A percentile compares a stretch with the other conserved stretches of the same genome.
Conservation (phyloP, 495 filamentous ascomycete genomes). For the Aspergillus baeticus region DNA sequence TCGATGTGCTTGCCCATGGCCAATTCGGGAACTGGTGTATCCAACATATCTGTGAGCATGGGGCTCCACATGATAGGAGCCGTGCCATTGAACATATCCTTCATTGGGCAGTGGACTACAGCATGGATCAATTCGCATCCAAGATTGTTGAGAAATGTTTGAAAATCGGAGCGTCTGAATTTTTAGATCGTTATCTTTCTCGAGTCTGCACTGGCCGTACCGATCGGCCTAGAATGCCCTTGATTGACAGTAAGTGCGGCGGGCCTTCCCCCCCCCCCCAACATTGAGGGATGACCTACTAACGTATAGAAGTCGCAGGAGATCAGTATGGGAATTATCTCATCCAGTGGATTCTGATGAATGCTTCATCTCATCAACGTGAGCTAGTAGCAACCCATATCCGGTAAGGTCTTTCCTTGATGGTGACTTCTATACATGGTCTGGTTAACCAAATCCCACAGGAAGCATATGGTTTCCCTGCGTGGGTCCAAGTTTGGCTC, state of each 20-base stretch:
- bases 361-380: slow-evolving; percentile 80
- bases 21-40: slow-evolving; percentile 99
- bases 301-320: slow-evolving; percentile 66
- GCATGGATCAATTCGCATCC: slow-evolving; percentile 98
- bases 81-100: slow-evolving; percentile 94
- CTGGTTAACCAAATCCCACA: slow-evolving; percentile 21
- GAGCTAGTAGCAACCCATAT: slow-evolving; percentile 93
- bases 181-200: slow-evolving; percentile 88
- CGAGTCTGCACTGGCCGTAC: slow-evolving; percentile 87
- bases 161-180: slow-evolving; percentile 91
- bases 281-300: slow-evolving; percentile 13
- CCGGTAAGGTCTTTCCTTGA: slow-evolving; percentile 45
- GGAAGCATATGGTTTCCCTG: slow-evolving; percentile 98
- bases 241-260: slow-evolving; percentile 79
- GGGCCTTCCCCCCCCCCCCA: background rate
- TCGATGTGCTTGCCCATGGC: slow-evolving; percentile 94
- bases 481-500: slow-evolving; percentile 98
- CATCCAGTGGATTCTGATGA: slow-evolving; percentile 92
- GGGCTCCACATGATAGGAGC: slow-evolving; percentile 84
- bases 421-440: background rate
- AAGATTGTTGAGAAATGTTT: slow-evolving; percentile 99
- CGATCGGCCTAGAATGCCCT: slow-evolving; percentile 90
- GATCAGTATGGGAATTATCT: slow-evolving; percentile 99
- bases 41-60: slow-evolving; percentile 98
- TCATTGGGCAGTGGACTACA: slow-evolving; percentile 89